These are phyloP conservation scores for Amanita pallidorosea DNA, from an alignment of 768 basidiomycete species.

Conservation along the genomic window DNA sequence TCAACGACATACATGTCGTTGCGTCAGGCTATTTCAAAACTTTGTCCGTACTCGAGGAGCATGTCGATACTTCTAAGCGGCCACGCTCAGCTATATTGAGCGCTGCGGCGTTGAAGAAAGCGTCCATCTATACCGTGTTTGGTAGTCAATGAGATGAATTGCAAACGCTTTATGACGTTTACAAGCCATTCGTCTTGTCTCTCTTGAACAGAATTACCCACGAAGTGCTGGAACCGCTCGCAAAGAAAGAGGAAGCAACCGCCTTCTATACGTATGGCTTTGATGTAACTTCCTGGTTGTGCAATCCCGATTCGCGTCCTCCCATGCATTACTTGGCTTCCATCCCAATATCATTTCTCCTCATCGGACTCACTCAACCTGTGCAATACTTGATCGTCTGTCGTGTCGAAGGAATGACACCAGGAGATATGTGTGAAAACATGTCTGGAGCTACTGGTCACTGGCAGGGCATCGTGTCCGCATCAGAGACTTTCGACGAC, in stretches of 20 bases:
- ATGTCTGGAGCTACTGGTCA: constrained; percentile 91
- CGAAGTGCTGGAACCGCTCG: constrained; percentile 64
- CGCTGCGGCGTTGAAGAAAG: constrained; percentile 49
- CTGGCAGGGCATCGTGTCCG: constrained; percentile 92
- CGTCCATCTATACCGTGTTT: constrained; percentile 84
- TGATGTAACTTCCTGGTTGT: constrained; percentile 78
- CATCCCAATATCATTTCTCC: constrained; percentile 86
- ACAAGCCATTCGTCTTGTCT: constrained; percentile 73
- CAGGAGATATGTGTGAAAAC: constrained; percentile 66
- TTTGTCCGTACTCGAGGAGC: constrained; percentile 54
- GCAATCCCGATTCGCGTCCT: constrained; percentile 59
- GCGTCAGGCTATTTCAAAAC: constrained; percentile 70
- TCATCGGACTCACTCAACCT: constrained; percentile 95
- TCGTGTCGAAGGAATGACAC: constrained; percentile 63
- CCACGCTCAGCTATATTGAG: constrained; percentile 60
- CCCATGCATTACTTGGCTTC: constrained; percentile 82
- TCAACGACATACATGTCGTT: constrained; percentile 75
- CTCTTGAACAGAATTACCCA: constrained; percentile 56
- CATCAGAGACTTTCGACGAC: constrained; percentile 68
- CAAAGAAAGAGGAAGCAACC: constrained; percentile 43
- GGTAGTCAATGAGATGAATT: constrained; percentile 98
- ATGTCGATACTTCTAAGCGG: constrained; percentile 44
- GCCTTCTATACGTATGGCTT: constrained; percentile 75
- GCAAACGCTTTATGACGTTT: constrained; percentile 82
- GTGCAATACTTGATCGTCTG: constrained; percentile 82